Evolutionary conservation across 106 monocot genomes (phyloP).

Genomic region (Triglochin maritima): DNA sequence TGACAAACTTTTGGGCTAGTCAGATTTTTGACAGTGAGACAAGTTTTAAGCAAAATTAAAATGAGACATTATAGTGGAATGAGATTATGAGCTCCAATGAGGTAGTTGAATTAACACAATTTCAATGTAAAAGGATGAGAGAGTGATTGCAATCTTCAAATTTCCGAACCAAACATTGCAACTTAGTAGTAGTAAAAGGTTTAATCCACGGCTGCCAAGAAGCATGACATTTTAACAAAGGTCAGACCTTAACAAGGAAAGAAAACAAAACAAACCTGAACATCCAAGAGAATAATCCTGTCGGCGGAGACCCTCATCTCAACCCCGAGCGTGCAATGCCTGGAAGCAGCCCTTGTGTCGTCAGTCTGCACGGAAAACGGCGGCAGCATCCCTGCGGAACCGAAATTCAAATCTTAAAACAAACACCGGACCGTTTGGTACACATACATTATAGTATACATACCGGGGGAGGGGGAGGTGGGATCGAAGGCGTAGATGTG

Average conservation of each 20-base stretch:
- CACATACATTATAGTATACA: too few relatives aligned
- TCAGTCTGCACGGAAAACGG: slow-evolving; percentile 78
- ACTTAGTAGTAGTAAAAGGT: too few relatives aligned
- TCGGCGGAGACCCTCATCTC: slow-evolving; percentile 86
- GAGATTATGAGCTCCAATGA: too few relatives aligned
- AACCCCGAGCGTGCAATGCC: slow-evolving; percentile 72
- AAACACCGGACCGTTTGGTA: background rate
- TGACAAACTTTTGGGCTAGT: too few relatives aligned
- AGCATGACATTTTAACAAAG: background rate
- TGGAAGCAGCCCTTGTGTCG: slow-evolving; percentile 66
- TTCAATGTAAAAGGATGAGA: too few relatives aligned
- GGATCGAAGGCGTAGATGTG: slow-evolving; percentile 89
- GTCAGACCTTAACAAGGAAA: background rate
- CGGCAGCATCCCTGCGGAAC: slow-evolving; percentile 72
- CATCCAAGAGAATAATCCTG: slow-evolving; percentile 81
- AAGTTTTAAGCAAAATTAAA: background rate
- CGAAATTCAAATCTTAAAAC: background rate
- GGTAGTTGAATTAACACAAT: too few relatives aligned
- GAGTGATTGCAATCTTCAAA: too few relatives aligned
- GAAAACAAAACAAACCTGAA: slow-evolving; percentile 42
- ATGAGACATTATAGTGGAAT: background rate
- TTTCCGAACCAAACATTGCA: too few relatives aligned
- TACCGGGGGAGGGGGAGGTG: slow-evolving; percentile 72
- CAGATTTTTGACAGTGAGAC: too few relatives aligned
- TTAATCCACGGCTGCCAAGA: too few relatives aligned